A percentile compares a stretch with the other conserved stretches of the same genome.
These are phyloP conservation scores for Pisolithus orientalis DNA, from an alignment of 768 basidiomycete species.

Conservation along the genomic window DNA sequence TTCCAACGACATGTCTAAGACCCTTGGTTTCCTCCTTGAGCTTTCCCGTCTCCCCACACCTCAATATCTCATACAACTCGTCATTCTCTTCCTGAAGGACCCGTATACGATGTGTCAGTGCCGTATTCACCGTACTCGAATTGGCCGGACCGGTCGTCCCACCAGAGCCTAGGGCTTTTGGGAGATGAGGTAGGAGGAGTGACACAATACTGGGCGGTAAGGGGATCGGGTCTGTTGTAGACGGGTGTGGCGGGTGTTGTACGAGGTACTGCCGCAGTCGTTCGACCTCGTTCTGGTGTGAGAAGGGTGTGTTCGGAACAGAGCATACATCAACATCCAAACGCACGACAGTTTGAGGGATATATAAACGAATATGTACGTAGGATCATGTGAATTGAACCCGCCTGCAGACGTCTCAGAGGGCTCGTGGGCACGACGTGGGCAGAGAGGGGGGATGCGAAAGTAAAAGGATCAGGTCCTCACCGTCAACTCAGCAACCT, in stretches of 20 bases:
- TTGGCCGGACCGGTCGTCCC: constrained; percentile 27
- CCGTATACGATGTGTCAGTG: constrained; percentile 67
- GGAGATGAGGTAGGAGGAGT: constrained; percentile 62
- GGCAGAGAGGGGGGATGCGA: constrained; percentile 1
- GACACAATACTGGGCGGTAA: constrained; percentile 68
- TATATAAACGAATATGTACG: background rate
- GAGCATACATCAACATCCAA: constrained; percentile 11
- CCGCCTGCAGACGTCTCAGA: background rate
- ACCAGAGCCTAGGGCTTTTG: constrained; percentile 30
- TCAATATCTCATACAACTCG: constrained; percentile 73
- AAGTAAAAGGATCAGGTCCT: constrained; percentile 22
- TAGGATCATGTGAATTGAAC: no score
- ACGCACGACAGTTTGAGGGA: constrained; percentile 5
- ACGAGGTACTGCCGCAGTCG: constrained; percentile 61
- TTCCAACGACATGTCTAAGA: constrained; percentile 58
- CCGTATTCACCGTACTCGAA: constrained; percentile 58
- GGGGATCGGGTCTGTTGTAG: constrained; percentile 56
- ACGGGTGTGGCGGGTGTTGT: constrained; percentile 48
- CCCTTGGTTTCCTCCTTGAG: constrained; percentile 77
- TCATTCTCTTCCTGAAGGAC: constrained; percentile 84
- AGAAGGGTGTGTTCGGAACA: constrained; percentile 1
- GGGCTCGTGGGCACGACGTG: constrained; percentile 3
- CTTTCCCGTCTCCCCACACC: constrained; percentile 69
- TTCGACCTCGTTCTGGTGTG: constrained; percentile 61
- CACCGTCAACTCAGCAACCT: constrained; percentile 68